A percentile compares a stretch with the other conserved stretches of the same genome.
phyloP scores from a whole-genome alignment of 2,329 filamentous ascomycete genomes.

The Immersiporthe knoxdaviesiana region DNA sequence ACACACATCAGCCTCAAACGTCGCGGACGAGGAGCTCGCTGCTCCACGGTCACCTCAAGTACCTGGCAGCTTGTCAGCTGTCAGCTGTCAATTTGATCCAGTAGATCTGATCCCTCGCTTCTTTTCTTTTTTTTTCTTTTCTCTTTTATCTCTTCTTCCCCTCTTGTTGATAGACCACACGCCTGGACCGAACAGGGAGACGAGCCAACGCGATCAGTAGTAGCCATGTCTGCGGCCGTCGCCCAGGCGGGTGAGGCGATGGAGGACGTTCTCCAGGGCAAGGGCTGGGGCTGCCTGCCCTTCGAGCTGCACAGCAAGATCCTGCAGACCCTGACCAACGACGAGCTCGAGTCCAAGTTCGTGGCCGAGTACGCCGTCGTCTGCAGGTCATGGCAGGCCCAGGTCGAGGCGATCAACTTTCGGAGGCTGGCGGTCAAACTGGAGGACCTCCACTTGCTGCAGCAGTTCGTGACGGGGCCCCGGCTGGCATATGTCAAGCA shows the following conservation, averaged over 20 bases:
- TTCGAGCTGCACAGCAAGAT: slow-evolving; percentile 30
- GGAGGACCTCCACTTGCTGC: slow-evolving; percentile 32
- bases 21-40: neutral
- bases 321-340: slow-evolving; percentile 23
- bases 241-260: neutral
- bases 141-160: neutral
- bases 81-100: neutral
- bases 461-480: slow-evolving; percentile 31
- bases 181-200: neutral
- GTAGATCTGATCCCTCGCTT: neutral
- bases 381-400: slow-evolving; percentile 35
- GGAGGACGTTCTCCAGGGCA: neutral
- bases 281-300: slow-evolving; percentile 24
- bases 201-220: neutral
- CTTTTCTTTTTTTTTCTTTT: neutral
- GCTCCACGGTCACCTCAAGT: neutral
- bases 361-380: slow-evolving; percentile 35
- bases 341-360: slow-evolving; percentile 22
- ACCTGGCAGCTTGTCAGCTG: neutral
- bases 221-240: neutral
- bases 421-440: slow-evolving; percentile 31
- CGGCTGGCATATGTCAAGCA: slow-evolving; percentile 32
- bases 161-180: neutral
- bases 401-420: slow-evolving; percentile 36
- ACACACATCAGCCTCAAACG: neutral